Evolutionary conservation across 2,329 filamentous ascomycete genomes (phyloP).

Genomic region (Chrysoporthe cubensis): DNA sequence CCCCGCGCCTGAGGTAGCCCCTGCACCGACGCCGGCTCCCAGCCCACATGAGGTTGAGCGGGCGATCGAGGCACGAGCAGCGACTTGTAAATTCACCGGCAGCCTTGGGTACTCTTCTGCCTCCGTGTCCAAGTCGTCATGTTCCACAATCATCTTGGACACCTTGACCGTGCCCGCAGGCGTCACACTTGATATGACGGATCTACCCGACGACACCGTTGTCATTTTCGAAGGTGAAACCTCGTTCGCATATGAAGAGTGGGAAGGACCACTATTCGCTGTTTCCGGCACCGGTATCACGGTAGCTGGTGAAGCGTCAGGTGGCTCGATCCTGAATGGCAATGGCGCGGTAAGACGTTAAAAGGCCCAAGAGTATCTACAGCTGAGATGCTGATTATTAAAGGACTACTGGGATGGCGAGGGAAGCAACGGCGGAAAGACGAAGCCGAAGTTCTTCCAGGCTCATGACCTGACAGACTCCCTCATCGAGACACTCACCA

Average conservation of each 20-base stretch:
- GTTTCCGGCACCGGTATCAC: conserved; percentile 30
- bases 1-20: conserved; percentile 11
- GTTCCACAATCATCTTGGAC: conserved; percentile 43
- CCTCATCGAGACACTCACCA: conserved; percentile 43
- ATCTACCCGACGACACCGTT: conserved; percentile 38
- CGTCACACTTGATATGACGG: conserved; percentile 42
- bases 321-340: conserved; percentile 29
- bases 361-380: too few relatives aligned
- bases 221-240: conserved; percentile 39
- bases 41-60: conserved; percentile 16
- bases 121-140: conserved; percentile 48
- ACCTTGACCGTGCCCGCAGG: conserved; percentile 43
- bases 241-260: conserved; percentile 58
- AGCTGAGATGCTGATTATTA: not conserved
- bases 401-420: conserved; percentile 38
- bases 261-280: conserved; percentile 55
- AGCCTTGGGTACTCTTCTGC: conserved; percentile 45
- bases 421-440: conserved; percentile 43
- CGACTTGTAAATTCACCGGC: conserved; percentile 57
- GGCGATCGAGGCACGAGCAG: conserved; percentile 27
- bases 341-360: conserved; percentile 19
- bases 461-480: conserved; percentile 46
- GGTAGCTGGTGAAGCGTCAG: conserved; percentile 35
- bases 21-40: conserved; percentile 20
- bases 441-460: conserved; percentile 53